phyloP scores from a whole-genome alignment of 2,329 filamentous ascomycete genomes.

The Simplicillium sp. region DNA sequence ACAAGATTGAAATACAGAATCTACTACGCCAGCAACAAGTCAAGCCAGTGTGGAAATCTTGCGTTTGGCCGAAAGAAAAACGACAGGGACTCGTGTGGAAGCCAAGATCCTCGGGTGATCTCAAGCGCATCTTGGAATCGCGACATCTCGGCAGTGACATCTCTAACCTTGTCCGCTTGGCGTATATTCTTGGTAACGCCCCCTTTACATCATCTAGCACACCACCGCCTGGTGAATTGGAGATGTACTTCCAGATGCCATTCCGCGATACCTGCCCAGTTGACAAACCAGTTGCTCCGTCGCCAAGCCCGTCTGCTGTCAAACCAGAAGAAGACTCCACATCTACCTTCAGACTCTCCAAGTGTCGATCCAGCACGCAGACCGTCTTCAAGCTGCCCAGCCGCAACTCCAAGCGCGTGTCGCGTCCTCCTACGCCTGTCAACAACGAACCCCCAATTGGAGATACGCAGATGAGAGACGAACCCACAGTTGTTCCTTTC shows the following conservation, averaged over 20 bases:
- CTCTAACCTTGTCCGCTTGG: constrained; percentile 29
- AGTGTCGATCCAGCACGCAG: constrained; percentile 17
- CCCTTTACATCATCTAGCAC: constrained; percentile 25
- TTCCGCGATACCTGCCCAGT: constrained; percentile 24
- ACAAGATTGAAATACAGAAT: constrained; percentile 32
- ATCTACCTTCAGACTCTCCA: constrained; percentile 16
- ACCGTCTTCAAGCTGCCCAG: constrained; percentile 20
- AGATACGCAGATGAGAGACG: constrained; percentile 23
- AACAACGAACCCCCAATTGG: constrained; percentile 13
- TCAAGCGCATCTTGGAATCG: constrained; percentile 34
- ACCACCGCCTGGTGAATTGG: constrained; percentile 27
- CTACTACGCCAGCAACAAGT: constrained; percentile 31
- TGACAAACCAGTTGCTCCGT: constrained; percentile 19
- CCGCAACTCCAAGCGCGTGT: constrained; percentile 24
- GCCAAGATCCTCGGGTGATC: constrained; percentile 29
- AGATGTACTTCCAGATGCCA: constrained; percentile 27
- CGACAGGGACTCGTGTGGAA: constrained; percentile 29
- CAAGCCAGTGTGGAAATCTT: constrained; percentile 34
- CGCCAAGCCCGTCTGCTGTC: constrained; percentile 7
- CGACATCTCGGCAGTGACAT: constrained; percentile 31
- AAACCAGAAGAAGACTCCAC: constrained; percentile 19
- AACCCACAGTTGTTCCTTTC: constrained; percentile 23
- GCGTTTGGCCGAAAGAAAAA: constrained; percentile 34
- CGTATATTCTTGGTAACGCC: constrained; percentile 32
- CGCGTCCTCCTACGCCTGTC: constrained; percentile 23